A percentile compares a stretch with the other conserved stretches of the same genome.
These are phyloP conservation scores for Dendrobium officinale DNA, from an alignment of 106 monocot genomes.

Conservation along the genomic window DNA sequence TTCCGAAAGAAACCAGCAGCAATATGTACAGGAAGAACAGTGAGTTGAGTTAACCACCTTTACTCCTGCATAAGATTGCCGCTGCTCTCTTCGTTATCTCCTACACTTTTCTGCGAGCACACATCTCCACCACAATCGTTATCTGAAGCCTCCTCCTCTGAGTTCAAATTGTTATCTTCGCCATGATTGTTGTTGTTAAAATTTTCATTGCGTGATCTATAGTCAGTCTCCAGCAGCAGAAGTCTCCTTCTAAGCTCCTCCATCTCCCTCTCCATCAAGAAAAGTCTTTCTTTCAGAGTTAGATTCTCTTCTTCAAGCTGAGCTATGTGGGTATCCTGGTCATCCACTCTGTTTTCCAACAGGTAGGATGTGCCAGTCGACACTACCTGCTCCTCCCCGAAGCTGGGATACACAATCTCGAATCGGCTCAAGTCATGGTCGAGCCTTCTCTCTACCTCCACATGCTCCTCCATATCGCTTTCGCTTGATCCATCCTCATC, in stretches of 20 bases:
- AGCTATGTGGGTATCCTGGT: conserved; percentile 64
- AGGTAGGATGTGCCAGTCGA: conserved; percentile 5
- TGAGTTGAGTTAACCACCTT: not conserved
- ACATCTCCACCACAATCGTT: conserved; percentile 37
- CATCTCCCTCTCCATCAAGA: conserved; percentile 76
- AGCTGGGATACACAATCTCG: conserved; percentile 38
- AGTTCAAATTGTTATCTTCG: conserved; percentile 1
- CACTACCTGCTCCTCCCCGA: conserved; percentile 2
- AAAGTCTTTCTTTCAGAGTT: conserved; percentile 74
- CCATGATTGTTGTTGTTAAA: conserved; percentile 1
- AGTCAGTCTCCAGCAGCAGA: conserved; percentile 35
- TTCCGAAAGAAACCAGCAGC: not conserved
- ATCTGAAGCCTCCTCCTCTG: conserved; percentile 1
- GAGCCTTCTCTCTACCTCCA: conserved; percentile 72
- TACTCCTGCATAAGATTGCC: not conserved
- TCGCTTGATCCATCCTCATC: conserved; percentile 55
- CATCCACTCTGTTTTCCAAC: conserved; percentile 46
- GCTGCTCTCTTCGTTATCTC: conserved; percentile 13
- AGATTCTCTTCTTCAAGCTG: conserved; percentile 84
- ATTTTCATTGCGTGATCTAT: not conserved
- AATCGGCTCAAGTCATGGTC: conserved; percentile 49
- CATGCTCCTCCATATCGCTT: conserved; percentile 55
- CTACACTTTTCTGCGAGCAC: conserved; percentile 46
- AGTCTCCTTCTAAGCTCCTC: conserved; percentile 51
- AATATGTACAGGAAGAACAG: conserved; percentile 3